Conservation (phyloP, 768 basidiomycete genomes). For the Suillus brevipes region DNA sequence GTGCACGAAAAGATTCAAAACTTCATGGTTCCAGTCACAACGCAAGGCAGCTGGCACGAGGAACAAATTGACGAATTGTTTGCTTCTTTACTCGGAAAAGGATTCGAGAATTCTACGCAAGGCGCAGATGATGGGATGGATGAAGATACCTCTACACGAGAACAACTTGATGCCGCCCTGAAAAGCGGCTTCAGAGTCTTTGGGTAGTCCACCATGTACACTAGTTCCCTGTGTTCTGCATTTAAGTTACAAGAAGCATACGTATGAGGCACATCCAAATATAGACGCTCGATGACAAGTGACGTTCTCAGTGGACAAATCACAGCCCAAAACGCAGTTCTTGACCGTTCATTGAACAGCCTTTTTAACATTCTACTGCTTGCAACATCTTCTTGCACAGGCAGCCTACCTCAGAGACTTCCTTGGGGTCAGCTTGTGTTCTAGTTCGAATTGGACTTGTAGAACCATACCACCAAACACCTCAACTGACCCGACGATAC, state of each 20-base stretch:
- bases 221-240: not conserved
- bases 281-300: slow-evolving; percentile 17
- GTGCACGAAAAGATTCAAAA: slow-evolving; percentile 95
- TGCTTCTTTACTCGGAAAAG: slow-evolving; percentile 79
- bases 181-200: slow-evolving; percentile 58
- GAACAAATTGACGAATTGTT: slow-evolving; percentile 97
- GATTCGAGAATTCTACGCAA: slow-evolving; percentile 46
- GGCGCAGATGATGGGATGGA: slow-evolving; percentile 25
- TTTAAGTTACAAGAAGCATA: not conserved
- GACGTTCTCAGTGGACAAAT: slow-evolving; percentile 8
- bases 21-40: slow-evolving; percentile 90
- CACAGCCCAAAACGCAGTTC: slow-evolving; percentile 3
- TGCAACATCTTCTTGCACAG: not conserved
- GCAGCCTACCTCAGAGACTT: not conserved
- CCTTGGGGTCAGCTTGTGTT: not conserved
- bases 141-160: slow-evolving; percentile 30
- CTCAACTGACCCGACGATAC: not conserved
- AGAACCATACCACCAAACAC: not conserved
- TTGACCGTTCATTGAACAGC: not conserved
- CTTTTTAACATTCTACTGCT: not conserved
- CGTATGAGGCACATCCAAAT: slow-evolving; percentile 22
- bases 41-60: slow-evolving; percentile 80
- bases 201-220: slow-evolving; percentile 39
- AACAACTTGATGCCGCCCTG: slow-evolving; percentile 33
- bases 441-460: not conserved